A percentile compares a stretch with the other conserved stretches of the same genome.
Evolutionary conservation across 371 early-diverging fungal genomes (phyloP).

Genomic region (Umbelopsis sp.): DNA sequence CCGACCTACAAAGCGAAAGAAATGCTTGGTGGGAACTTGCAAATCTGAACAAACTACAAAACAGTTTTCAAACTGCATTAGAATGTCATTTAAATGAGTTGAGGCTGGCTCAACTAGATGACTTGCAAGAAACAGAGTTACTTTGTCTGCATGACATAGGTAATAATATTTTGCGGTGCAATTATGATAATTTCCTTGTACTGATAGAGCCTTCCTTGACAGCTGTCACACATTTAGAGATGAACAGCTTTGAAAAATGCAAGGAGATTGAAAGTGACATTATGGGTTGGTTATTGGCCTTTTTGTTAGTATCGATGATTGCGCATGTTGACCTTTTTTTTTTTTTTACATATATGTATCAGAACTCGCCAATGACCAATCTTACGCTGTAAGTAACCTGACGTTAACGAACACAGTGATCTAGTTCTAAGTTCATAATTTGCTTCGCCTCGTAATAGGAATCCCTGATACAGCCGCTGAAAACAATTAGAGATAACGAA

Average conservation of each 20-base stretch:
- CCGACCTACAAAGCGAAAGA: constrained; percentile 27
- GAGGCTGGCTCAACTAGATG: constrained; percentile 21
- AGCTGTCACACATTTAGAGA: constrained; percentile 28
- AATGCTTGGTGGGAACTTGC: constrained; percentile 43
- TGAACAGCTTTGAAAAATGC: constrained; percentile 23
- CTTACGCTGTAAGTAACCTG: constrained; percentile 1
- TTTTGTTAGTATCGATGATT: not conserved
- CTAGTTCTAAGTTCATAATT: not conserved
- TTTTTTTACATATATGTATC: too few species aligned
- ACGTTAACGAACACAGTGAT: not conserved
- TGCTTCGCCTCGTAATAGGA: not conserved
- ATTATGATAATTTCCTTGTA: not conserved
- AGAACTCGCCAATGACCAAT: constrained; percentile 8
- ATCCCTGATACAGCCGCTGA: not conserved
- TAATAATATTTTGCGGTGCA: constrained; percentile 10
- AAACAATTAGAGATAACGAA: not conserved
- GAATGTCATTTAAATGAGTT: constrained; percentile 37
- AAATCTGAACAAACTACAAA: constrained; percentile 28
- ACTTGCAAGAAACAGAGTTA: constrained; percentile 28
- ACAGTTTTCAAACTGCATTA: constrained; percentile 23
- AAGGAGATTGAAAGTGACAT: constrained; percentile 21
- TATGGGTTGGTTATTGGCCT: constrained; percentile 10
- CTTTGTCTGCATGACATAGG: constrained; percentile 37
- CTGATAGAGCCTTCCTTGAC: not conserved
- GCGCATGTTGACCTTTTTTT: not conserved